These are phyloP conservation scores for Trifolium repens DNA, from an alignment of 306 rosid species.

Conservation along the genomic window DNA sequence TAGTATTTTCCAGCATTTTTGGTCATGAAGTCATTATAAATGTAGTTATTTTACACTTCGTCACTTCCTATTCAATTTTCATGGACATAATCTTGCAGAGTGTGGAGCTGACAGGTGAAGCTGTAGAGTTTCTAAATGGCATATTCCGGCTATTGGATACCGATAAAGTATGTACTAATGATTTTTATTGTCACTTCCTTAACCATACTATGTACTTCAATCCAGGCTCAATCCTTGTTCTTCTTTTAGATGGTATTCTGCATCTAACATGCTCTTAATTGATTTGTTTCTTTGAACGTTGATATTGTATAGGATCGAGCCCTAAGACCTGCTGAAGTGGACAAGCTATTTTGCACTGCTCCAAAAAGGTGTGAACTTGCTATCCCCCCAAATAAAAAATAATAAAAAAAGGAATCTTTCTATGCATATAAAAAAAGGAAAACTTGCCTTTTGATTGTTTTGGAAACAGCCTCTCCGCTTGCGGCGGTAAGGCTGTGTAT, in stretches of 20 bases:
- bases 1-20: conserved; percentile 25
- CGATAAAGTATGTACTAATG: conserved; percentile 67
- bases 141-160: conserved; percentile 78
- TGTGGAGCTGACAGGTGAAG: conserved; percentile 88
- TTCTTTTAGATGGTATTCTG: conserved; percentile 36
- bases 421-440: conserved; percentile 55
- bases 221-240: background rate
- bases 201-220: conserved; percentile 31
- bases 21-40: conserved; percentile 19
- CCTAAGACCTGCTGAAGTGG: conserved; percentile 71
- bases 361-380: conserved; percentile 82
- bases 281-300: conserved; percentile 46
- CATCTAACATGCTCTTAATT: conserved; percentile 28
- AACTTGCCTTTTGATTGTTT: conserved; percentile 20
- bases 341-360: conserved; percentile 81
- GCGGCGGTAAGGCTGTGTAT: background rate
- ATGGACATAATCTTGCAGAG: conserved; percentile 62
- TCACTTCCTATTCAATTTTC: conserved; percentile 30
- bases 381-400: background rate
- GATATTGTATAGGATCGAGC: conserved; percentile 77
- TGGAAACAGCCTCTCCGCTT: background rate
- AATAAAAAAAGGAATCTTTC: background rate
- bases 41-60: conserved; percentile 26
- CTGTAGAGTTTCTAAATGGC: conserved; percentile 82
- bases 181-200: conserved; percentile 26